Conservation (phyloP, 2,329 filamentous ascomycete species). For the Verticillium zaregamsianum region DNA sequence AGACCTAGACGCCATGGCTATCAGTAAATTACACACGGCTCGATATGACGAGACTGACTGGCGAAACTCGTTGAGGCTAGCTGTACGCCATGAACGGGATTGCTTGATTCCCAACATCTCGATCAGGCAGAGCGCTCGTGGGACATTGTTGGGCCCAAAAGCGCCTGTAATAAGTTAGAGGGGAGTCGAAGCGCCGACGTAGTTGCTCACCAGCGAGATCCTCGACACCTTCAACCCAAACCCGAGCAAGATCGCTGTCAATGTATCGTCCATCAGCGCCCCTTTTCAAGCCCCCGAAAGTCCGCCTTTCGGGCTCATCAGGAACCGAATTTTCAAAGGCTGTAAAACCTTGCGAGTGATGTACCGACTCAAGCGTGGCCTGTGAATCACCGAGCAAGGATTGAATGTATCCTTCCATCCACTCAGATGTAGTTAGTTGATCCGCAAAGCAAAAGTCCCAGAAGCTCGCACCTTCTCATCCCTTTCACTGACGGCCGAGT, state of each 20-base stretch:
- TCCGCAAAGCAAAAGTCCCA: no score
- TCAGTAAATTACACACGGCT: neutral
- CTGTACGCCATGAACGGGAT: slow-evolving; percentile 52
- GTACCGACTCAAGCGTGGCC: slow-evolving; percentile 1
- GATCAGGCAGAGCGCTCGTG: slow-evolving; percentile 49
- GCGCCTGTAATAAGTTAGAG: slow-evolving; percentile 23
- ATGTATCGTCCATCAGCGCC: slow-evolving; percentile 45
- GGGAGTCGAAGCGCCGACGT: neutral
- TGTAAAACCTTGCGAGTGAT: slow-evolving; percentile 3
- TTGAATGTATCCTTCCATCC: slow-evolving; percentile 20
- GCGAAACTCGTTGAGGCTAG: slow-evolving; percentile 59
- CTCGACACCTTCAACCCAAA: slow-evolving; percentile 48
- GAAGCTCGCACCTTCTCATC: slow-evolving; percentile 17
- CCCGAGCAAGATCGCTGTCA: slow-evolving; percentile 50
- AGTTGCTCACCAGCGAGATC: slow-evolving; percentile 25
- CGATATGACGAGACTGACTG: slow-evolving; percentile 21
- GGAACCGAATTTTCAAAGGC: slow-evolving; percentile 35
- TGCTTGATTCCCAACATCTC: slow-evolving; percentile 59
- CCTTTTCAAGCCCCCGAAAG: slow-evolving; percentile 46
- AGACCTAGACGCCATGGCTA: slow-evolving; percentile 24
- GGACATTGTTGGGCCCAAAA: slow-evolving; percentile 51
- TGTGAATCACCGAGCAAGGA: slow-evolving; percentile 9
- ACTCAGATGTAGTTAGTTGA: slow-evolving; percentile 6
- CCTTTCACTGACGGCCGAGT: slow-evolving; percentile 23
- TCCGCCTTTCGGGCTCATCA: slow-evolving; percentile 47